Conservation (phyloP, 2,329 filamentous ascomycete genomes). For the Xylariaceae sp. region DNA sequence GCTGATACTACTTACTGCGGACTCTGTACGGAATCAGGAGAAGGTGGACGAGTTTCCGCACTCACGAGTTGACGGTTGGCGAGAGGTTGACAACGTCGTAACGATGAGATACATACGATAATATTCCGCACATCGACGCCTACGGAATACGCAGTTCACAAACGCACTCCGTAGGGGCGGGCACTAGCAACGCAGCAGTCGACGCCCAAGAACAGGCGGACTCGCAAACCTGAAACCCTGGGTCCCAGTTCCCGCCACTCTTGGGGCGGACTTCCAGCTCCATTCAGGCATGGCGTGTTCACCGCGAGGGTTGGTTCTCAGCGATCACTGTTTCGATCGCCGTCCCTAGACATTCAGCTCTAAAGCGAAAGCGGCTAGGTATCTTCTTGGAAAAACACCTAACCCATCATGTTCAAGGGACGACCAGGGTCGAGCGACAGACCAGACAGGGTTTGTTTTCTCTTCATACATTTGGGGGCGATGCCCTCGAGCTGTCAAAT, state of each 20-base stretch:
- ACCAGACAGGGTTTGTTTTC: slow-evolving; percentile 4
- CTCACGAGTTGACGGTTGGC: background rate
- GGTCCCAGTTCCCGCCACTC: background rate
- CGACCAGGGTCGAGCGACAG: slow-evolving; percentile 9
- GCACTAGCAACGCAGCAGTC: too few relatives aligned
- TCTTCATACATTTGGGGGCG: slow-evolving; percentile 12
- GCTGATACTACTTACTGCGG: too few relatives aligned
- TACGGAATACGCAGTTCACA: too few relatives aligned
- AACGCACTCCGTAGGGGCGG: too few relatives aligned
- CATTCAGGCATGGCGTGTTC: background rate
- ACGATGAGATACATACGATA: background rate
- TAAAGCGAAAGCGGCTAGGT: slow-evolving; percentile 6
- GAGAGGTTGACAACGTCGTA: background rate
- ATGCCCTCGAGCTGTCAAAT: slow-evolving; percentile 1
- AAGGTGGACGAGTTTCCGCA: background rate
- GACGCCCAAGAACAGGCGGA: background rate
- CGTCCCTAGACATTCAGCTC: background rate
- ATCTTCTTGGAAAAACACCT: slow-evolving; percentile 12
- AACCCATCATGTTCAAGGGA: slow-evolving; percentile 19
- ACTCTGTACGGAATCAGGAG: too few relatives aligned
- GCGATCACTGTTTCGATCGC: background rate
- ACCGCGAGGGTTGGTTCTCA: background rate
- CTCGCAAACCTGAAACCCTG: background rate
- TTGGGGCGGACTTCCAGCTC: background rate
- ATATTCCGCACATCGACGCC: background rate